Evolutionary conservation across 805 yeast species (phyloP).

Genomic region (Limtongia smithiae): DNA sequence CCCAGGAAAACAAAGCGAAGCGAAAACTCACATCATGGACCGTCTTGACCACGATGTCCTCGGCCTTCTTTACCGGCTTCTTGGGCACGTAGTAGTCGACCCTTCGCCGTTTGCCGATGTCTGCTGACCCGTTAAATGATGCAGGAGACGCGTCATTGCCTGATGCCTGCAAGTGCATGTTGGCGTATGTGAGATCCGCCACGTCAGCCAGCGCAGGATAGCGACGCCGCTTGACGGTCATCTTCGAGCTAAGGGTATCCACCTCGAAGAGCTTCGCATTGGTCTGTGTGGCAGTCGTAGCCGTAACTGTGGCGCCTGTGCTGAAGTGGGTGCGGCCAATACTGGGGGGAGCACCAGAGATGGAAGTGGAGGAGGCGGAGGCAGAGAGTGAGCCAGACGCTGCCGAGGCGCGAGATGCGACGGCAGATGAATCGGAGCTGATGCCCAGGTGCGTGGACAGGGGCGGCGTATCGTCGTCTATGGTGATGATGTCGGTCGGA

Average conservation of each 20-base stretch:
- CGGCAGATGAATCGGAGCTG: not conserved
- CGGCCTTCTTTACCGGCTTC: constrained; percentile 33
- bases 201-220: too few relatives aligned
- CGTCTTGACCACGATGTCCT: constrained; percentile 33
- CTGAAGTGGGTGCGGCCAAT: constrained; percentile 8
- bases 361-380: constrained; percentile 12
- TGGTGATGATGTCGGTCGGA: constrained; percentile 37
- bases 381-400: constrained; percentile 10
- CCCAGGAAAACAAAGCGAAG: not conserved
- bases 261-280: not conserved
- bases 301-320: not conserved
- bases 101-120: constrained; percentile 11
- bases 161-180: too few relatives aligned
- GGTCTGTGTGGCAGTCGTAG: not conserved
- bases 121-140: not conserved
- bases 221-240: too few relatives aligned
- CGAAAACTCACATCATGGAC: constrained; percentile 28
- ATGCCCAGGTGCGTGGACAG: constrained; percentile 5
- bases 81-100: constrained; percentile 10
- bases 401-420: constrained; percentile 5
- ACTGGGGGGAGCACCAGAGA: constrained; percentile 12
- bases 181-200: too few relatives aligned
- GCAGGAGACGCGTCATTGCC: not conserved
- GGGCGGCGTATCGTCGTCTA: constrained; percentile 34
- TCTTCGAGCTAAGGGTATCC: too few relatives aligned